Conservation (phyloP, 2,329 filamentous ascomycete species). For the Penicillium sp. region DNA sequence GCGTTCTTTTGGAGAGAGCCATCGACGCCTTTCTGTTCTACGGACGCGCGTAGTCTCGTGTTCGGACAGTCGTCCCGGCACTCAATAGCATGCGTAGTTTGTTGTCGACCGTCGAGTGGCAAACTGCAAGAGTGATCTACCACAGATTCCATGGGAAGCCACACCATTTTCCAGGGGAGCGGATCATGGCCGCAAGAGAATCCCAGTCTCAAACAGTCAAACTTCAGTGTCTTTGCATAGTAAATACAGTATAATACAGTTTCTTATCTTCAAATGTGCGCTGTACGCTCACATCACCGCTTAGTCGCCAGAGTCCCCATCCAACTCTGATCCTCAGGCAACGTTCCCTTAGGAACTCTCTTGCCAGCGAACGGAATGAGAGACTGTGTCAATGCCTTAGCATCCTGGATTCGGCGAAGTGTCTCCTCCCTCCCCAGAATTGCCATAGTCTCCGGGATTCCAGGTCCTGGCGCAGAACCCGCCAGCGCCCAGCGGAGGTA, state of each 20-base stretch:
- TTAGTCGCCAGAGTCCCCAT: slow-evolving; percentile 34
- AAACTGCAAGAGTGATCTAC: too few relatives aligned
- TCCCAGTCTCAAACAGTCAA: too few relatives aligned
- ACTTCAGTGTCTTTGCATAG: too few relatives aligned
- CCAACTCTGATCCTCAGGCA: slow-evolving; percentile 31
- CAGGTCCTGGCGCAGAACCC: slow-evolving; percentile 52
- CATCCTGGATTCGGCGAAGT: slow-evolving; percentile 44
- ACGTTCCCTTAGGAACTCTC: slow-evolving; percentile 19
- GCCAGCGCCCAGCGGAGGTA: slow-evolving; percentile 57
- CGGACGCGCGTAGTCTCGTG: too few relatives aligned
- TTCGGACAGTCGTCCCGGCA: too few relatives aligned
- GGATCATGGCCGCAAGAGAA: too few relatives aligned
- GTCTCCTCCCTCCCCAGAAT: slow-evolving; percentile 54
- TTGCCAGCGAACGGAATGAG: slow-evolving; percentile 17
- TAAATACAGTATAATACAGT: slow-evolving; percentile 3
- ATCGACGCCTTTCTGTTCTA: too few relatives aligned
- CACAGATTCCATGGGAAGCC: too few relatives aligned
- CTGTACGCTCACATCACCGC: background rate
- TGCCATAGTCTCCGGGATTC: slow-evolving; percentile 52
- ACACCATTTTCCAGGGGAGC: too few relatives aligned
- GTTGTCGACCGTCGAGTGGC: too few relatives aligned
- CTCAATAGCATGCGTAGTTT: too few relatives aligned
- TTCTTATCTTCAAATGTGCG: background rate
- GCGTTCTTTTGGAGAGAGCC: too few relatives aligned
- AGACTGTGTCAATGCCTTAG: slow-evolving; percentile 32